Conservation (phyloP, 768 basidiomycete genomes). For the Exsudoporus frostii region DNA sequence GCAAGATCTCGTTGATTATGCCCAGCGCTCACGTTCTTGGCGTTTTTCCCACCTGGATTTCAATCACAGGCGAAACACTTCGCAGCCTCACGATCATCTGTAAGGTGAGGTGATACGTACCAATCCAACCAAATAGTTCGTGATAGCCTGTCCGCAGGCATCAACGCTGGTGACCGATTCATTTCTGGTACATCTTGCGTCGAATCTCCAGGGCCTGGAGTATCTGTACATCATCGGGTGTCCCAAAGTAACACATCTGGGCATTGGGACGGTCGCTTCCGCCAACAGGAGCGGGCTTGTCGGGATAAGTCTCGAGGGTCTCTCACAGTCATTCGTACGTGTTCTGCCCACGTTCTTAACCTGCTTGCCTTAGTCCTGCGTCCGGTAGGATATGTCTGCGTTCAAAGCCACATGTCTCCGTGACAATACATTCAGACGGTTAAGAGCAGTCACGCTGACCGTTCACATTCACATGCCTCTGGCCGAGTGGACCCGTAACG, state of each 20-base stretch:
- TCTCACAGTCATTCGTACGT: constrained; percentile 60
- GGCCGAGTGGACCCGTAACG: constrained; percentile 44
- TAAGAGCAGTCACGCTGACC: constrained; percentile 60
- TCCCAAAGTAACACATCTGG: constrained; percentile 59
- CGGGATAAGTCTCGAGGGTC: constrained; percentile 57
- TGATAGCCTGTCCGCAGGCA: constrained; percentile 36
- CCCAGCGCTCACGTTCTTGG: constrained; percentile 55
- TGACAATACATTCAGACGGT: constrained; percentile 36
- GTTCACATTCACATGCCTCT: constrained; percentile 37
- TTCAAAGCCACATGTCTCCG: constrained; percentile 41
- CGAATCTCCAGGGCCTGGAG: constrained; percentile 48
- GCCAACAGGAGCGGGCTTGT: constrained; percentile 45
- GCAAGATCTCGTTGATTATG: constrained; percentile 70
- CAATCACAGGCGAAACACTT: constrained; percentile 42
- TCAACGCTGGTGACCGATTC: constrained; percentile 58
- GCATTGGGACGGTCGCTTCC: constrained; percentile 51
- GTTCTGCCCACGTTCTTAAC: not conserved
- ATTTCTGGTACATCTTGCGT: constrained; percentile 48
- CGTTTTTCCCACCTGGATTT: constrained; percentile 51
- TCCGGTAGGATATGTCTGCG: constrained; percentile 47
- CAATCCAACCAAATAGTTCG: not conserved
- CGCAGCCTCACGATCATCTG: constrained; percentile 64
- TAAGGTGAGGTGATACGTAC: constrained; percentile 43
- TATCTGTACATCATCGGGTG: constrained; percentile 66
- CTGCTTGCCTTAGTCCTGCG: not conserved